Evolutionary conservation across 768 basidiomycete genomes (phyloP).

Genomic region (Lentinula sp.): DNA sequence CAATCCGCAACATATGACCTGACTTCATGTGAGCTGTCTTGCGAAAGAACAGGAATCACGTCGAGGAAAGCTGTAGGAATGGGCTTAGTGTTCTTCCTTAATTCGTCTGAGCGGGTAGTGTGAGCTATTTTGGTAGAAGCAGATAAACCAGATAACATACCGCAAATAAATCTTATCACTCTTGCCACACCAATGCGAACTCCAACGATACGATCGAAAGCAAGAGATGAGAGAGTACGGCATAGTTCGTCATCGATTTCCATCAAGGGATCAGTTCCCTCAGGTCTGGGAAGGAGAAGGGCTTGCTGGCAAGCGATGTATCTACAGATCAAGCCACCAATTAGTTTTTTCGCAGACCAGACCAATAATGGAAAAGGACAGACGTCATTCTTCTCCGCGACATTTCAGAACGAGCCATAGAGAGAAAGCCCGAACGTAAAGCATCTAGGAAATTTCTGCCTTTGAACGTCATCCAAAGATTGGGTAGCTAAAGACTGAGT

Average conservation of each 20-base stretch:
- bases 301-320: constrained; percentile 72
- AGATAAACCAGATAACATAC: constrained; percentile 30
- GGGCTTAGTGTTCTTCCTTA: neutral
- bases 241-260: constrained; percentile 46
- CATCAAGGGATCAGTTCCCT: constrained; percentile 26
- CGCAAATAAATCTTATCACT: constrained; percentile 47
- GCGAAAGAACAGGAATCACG: constrained; percentile 38
- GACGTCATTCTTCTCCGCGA: constrained; percentile 71
- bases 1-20: constrained; percentile 40
- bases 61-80: constrained; percentile 19
- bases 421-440: constrained; percentile 34
- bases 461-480: constrained; percentile 34
- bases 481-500: constrained; percentile 36
- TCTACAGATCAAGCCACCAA: constrained; percentile 27
- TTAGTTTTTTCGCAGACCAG: neutral
- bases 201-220: constrained; percentile 67
- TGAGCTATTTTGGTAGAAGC: neutral
- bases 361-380: constrained; percentile 20
- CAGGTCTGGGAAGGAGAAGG: constrained; percentile 33
- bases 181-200: constrained; percentile 86
- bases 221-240: constrained; percentile 47
- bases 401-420: constrained; percentile 38
- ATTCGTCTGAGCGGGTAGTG: neutral
- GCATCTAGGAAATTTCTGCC: constrained; percentile 26
- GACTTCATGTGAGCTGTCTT: constrained; percentile 57